phyloP scores from a whole-genome alignment of 306 rosid species.

The Chamaecrista fasciculata region DNA sequence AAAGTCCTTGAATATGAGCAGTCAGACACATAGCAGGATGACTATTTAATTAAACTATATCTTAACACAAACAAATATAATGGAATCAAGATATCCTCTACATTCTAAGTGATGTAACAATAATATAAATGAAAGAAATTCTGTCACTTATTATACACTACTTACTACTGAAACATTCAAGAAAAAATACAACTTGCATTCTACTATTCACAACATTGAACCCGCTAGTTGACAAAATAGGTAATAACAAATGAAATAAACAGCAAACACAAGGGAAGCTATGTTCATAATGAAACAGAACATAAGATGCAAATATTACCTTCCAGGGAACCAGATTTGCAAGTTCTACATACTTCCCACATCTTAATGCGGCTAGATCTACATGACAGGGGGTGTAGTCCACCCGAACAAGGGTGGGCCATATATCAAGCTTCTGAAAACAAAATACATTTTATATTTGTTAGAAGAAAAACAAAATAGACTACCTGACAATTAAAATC shows the following conservation, averaged over 20 bases:
- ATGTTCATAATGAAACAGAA: constrained; percentile 1
- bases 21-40: background rate
- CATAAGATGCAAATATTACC: constrained; percentile 46
- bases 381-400: constrained; percentile 82
- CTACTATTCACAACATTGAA: constrained; percentile 9
- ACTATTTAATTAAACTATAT: background rate
- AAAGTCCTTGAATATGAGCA: background rate
- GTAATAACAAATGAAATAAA: constrained; percentile 11
- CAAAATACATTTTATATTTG: constrained; percentile 11
- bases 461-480: background rate
- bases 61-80: background rate
- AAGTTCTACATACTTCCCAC: constrained; percentile 93
- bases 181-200: background rate
- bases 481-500: constrained; percentile 2
- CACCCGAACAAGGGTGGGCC: constrained; percentile 81
- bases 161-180: background rate
- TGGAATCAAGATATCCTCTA: background rate
- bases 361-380: constrained; percentile 85
- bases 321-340: constrained; percentile 93
- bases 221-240: constrained; percentile 1
- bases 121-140: constrained; percentile 5
- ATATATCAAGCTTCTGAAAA: constrained; percentile 83
- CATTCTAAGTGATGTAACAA: constrained; percentile 1
- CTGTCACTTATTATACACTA: background rate
- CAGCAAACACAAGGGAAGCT: background rate